Evolutionary conservation across 1,284 basidiomycete species (phyloP).

Genomic region (Ustilago cynodontis): DNA sequence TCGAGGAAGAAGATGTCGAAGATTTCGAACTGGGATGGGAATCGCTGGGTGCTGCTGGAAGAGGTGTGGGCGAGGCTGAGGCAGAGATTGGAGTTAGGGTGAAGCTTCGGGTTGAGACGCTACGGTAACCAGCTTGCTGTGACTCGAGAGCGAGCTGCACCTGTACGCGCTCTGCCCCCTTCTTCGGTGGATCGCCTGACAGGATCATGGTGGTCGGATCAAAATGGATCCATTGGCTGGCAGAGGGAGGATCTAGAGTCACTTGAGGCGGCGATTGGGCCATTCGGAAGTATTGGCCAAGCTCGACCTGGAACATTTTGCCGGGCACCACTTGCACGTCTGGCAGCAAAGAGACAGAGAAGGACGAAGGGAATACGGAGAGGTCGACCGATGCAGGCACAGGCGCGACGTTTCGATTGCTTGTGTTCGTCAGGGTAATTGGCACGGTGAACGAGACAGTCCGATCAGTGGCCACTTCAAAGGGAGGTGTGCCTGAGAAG

Average conservation of each 20-base stretch:
- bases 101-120: slow-evolving; percentile 21
- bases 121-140: slow-evolving; percentile 1
- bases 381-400: slow-evolving; percentile 58
- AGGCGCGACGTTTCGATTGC: slow-evolving; percentile 6
- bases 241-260: slow-evolving; percentile 37
- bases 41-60: slow-evolving; percentile 10
- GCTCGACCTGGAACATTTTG: slow-evolving; percentile 33
- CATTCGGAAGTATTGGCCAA: slow-evolving; percentile 37
- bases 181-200: slow-evolving; percentile 58
- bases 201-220: slow-evolving; percentile 69
- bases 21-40: neutral
- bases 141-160: slow-evolving; percentile 30
- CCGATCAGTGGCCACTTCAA: slow-evolving; percentile 65
- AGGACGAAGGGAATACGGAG: slow-evolving; percentile 52
- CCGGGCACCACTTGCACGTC: slow-evolving; percentile 41
- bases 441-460: slow-evolving; percentile 73
- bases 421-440: slow-evolving; percentile 72
- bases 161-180: slow-evolving; percentile 10
- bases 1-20: slow-evolving; percentile 11
- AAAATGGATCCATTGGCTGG: slow-evolving; percentile 71
- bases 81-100: slow-evolving; percentile 17
- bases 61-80: slow-evolving; percentile 18
- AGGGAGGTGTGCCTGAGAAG: slow-evolving; percentile 77
- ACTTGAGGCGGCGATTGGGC: slow-evolving; percentile 17
- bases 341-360: slow-evolving; percentile 23